Conservation (phyloP, 1,284 basidiomycete genomes). For the Ceratobasidium sp. region DNA sequence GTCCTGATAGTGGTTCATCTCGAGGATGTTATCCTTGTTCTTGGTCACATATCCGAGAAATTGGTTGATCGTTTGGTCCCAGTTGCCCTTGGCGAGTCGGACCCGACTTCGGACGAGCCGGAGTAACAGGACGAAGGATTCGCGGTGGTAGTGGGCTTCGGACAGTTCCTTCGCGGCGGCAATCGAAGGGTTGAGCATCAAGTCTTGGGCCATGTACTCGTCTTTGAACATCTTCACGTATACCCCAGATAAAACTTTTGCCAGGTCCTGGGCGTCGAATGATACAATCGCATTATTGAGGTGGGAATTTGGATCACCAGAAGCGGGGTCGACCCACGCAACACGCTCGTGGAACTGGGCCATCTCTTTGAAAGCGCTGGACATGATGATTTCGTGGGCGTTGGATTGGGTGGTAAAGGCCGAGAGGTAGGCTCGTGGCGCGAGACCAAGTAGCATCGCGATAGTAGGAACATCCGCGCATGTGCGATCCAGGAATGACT, state of each 20-base stretch:
- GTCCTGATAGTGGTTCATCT: conserved; percentile 21
- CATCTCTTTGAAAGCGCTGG: background rate
- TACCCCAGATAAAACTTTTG: conserved; percentile 4
- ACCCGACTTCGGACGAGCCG: conserved; percentile 7
- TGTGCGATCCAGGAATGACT: conserved; percentile 2
- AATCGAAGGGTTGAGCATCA: background rate
- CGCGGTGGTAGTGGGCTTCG: conserved; percentile 15
- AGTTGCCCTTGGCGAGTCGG: background rate
- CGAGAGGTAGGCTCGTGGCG: conserved; percentile 18
- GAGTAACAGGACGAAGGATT: conserved; percentile 8
- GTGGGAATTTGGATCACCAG: background rate
- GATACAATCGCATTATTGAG: background rate
- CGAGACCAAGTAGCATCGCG: conserved; percentile 12
- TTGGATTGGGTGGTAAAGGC: conserved; percentile 8
- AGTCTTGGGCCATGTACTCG: conserved; percentile 1
- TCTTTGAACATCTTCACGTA: conserved; percentile 22
- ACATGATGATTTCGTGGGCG: conserved; percentile 9
- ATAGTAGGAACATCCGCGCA: conserved; percentile 6
- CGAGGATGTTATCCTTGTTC: background rate
- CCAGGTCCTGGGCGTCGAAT: background rate
- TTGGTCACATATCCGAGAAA: background rate
- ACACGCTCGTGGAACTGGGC: conserved; percentile 9
- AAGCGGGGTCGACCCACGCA: background rate
- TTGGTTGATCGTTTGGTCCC: background rate
- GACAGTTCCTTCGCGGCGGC: background rate